Conservation (phyloP, 768 basidiomycete species). For the Gyrodon lividus region DNA sequence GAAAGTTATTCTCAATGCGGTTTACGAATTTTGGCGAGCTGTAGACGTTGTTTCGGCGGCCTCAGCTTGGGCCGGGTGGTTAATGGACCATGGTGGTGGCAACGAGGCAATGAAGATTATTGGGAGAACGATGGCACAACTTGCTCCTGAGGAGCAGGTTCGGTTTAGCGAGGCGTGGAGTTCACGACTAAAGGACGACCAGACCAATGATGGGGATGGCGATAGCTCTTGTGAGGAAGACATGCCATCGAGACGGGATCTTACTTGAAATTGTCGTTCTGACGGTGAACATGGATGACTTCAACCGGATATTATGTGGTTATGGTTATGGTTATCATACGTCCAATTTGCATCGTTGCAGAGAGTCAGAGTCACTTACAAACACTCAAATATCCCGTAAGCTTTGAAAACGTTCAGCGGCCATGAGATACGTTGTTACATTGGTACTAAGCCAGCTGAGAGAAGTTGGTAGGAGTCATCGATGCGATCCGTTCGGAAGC, state of each 20-base stretch:
- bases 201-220: constrained; percentile 10
- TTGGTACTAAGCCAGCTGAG: no score
- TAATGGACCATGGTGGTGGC: constrained; percentile 41
- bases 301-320: no score
- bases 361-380: no score
- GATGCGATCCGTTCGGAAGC: no score
- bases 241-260: constrained; percentile 16
- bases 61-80: constrained; percentile 48
- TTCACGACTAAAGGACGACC: constrained; percentile 13
- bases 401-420: no score
- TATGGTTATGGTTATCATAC: no score
- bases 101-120: constrained; percentile 40
- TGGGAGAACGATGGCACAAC: constrained; percentile 29
- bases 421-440: no score
- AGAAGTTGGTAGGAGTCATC: no score
- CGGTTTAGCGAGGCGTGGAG: constrained; percentile 39
- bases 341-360: no score
- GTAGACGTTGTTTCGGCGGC: constrained; percentile 38
- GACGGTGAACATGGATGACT: no score
- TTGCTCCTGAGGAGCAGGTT: constrained; percentile 27
- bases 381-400: no score
- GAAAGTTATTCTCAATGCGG: constrained; percentile 18
- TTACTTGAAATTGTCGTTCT: not conserved
- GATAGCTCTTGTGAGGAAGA: constrained; percentile 12
- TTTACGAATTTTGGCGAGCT: constrained; percentile 46